These are phyloP conservation scores for Cudoniella acicularis DNA, from an alignment of 495 filamentous ascomycete genomes.

Conservation along the genomic window DNA sequence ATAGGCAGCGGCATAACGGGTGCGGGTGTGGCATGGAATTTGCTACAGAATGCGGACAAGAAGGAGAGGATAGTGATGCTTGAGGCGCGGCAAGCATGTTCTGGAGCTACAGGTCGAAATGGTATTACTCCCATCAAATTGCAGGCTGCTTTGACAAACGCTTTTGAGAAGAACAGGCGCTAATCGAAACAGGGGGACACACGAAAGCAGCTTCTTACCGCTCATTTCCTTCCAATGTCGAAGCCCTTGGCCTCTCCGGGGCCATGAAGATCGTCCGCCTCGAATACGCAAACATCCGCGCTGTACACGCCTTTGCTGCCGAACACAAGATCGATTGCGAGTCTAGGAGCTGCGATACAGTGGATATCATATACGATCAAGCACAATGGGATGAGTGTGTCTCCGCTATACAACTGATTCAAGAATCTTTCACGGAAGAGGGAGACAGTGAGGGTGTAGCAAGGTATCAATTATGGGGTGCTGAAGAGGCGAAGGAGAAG, in stretches of 20 bases:
- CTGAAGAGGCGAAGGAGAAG: conserved; percentile 41
- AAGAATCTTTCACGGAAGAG: conserved; percentile 33
- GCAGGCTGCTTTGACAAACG: no score
- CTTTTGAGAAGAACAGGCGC: neutral
- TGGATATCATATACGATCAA: conserved; percentile 54
- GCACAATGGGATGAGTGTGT: conserved; percentile 40
- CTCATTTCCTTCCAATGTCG: conserved; percentile 42
- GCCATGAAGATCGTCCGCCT: conserved; percentile 53
- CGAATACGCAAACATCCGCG: conserved; percentile 54
- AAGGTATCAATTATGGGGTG: conserved; percentile 40
- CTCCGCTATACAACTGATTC: conserved; percentile 42
- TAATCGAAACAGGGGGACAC: conserved; percentile 44
- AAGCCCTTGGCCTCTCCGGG: conserved; percentile 33
- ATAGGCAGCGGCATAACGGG: conserved; percentile 73
- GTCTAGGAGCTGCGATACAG: conserved; percentile 44
- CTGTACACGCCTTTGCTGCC: conserved; percentile 48
- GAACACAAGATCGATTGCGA: conserved; percentile 51
- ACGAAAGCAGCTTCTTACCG: conserved; percentile 62
- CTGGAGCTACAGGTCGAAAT: conserved; percentile 59
- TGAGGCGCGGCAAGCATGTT: conserved; percentile 54
- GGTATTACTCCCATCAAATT: conserved; percentile 25
- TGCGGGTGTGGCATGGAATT: conserved; percentile 53
- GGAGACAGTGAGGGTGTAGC: conserved; percentile 37
- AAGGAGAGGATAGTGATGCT: conserved; percentile 45
- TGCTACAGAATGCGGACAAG: conserved; percentile 32